These are phyloP conservation scores for Sisymbrium altissimum DNA, from an alignment of 345 rosid species.

Conservation along the genomic window DNA sequence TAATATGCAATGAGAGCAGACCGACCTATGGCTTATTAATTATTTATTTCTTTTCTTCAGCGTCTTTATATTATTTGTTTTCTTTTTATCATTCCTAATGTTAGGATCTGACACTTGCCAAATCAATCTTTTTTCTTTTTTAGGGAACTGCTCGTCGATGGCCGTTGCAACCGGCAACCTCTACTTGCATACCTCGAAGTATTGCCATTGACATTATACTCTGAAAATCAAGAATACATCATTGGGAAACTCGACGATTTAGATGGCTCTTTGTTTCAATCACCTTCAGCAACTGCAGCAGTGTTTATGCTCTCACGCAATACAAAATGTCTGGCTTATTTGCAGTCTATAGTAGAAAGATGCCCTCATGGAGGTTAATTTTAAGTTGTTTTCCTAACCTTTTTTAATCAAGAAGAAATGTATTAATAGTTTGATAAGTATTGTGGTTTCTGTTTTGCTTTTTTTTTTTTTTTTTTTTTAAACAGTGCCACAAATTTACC, in stretches of 20 bases:
- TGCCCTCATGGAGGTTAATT: conserved; percentile 43
- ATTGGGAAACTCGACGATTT: conserved; percentile 3
- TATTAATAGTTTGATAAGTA: not conserved
- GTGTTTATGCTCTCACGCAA: conserved; percentile 52
- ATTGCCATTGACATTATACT: conserved; percentile 27
- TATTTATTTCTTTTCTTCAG: too few relatives aligned
- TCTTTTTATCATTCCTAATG: not conserved
- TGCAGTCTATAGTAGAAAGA: conserved; percentile 38
- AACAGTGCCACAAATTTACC: conserved; percentile 49
- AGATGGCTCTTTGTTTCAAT: conserved; percentile 55
- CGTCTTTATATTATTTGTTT: too few relatives aligned
- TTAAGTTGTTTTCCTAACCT: not conserved
- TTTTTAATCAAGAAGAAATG: not conserved
- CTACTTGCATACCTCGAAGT: conserved; percentile 49
- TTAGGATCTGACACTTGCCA: not conserved
- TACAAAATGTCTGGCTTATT: conserved; percentile 35
- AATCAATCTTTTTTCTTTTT: not conserved
- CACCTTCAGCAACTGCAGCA: conserved; percentile 65
- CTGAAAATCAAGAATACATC: conserved; percentile 31
- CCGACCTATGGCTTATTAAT: too few relatives aligned
- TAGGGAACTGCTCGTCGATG: conserved; percentile 40
- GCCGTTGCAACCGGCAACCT: conserved; percentile 2
- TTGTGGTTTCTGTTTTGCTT: not conserved
- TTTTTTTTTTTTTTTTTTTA: too few relatives aligned
- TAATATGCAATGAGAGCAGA: too few relatives aligned